Conservation (phyloP, 495 filamentous ascomycete species). For the Mytilinidion resinicola region DNA sequence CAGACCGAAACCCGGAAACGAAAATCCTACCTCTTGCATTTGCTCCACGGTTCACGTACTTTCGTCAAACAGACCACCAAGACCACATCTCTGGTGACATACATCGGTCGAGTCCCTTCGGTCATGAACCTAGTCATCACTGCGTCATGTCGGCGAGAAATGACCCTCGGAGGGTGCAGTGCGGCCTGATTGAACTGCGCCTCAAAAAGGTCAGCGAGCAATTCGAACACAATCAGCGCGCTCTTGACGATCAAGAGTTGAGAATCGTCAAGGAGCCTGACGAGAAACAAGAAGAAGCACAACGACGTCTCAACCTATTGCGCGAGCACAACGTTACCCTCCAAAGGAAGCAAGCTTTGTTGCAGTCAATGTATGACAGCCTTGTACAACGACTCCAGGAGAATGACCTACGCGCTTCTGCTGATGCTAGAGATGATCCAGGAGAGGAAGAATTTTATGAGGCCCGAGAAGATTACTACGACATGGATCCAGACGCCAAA, state of each 20-base stretch:
- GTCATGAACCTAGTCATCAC: conserved; percentile 82
- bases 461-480: conserved; percentile 43
- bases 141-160: conserved; percentile 94
- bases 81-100: conserved; percentile 61
- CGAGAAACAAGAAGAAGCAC: conserved; percentile 48
- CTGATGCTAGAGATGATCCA: conserved; percentile 28
- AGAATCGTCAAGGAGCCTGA: conserved; percentile 29
- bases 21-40: conserved; percentile 88
- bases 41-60: conserved; percentile 92
- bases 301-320: conserved; percentile 59
- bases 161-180: conserved; percentile 82
- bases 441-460: conserved; percentile 45
- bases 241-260: conserved; percentile 41
- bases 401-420: conserved; percentile 35
- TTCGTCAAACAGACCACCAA: conserved; percentile 90
- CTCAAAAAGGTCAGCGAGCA: conserved; percentile 72
- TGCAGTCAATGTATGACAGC: conserved; percentile 65
- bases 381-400: conserved; percentile 53
- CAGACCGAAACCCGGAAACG: conserved; percentile 83
- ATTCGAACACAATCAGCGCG: conserved; percentile 57
- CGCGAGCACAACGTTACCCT: conserved; percentile 64
- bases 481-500: conserved; percentile 35
- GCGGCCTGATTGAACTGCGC: conserved; percentile 72
- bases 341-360: conserved; percentile 66
- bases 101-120: conserved; percentile 75